A percentile compares a stretch with the other conserved stretches of the same genome.
Evolutionary conservation across 768 basidiomycete species (phyloP).

Genomic region (Agaricus blazei): DNA sequence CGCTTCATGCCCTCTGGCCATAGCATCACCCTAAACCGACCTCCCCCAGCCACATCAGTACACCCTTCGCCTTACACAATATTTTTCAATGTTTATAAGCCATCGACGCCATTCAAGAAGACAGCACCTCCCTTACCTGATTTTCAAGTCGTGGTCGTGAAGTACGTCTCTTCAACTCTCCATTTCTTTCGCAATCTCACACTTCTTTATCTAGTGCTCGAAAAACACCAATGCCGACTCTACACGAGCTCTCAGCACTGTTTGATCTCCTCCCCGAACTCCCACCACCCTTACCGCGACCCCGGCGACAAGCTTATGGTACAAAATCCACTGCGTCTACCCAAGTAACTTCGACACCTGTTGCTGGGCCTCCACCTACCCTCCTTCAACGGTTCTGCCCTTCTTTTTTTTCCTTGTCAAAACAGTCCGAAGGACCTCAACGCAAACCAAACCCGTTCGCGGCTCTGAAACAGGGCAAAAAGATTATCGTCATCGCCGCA

Average conservation of each 20-base stretch:
- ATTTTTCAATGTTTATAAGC: slow-evolving; percentile 92
- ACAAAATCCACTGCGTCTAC: slow-evolving; percentile 4
- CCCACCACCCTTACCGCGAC: slow-evolving; percentile 53
- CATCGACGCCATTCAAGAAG: slow-evolving; percentile 79
- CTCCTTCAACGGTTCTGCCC: slow-evolving; percentile 14
- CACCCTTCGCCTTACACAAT: slow-evolving; percentile 59
- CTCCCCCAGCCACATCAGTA: slow-evolving; percentile 11
- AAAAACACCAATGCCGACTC: slow-evolving; percentile 75
- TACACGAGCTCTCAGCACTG: slow-evolving; percentile 70
- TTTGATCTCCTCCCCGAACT: slow-evolving; percentile 69
- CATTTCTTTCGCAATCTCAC: neutral
- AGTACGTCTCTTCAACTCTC: slow-evolving; percentile 45
- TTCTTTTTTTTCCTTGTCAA: slow-evolving; percentile 21
- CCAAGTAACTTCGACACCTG: neutral
- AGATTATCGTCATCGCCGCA: slow-evolving; percentile 77
- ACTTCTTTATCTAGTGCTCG: slow-evolving; percentile 52
- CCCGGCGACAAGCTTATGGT: slow-evolving; percentile 23
- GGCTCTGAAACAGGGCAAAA: slow-evolving; percentile 78
- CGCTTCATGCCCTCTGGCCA: slow-evolving; percentile 73
- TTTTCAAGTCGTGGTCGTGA: slow-evolving; percentile 80
- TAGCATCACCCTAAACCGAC: slow-evolving; percentile 36
- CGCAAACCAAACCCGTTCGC: slow-evolving; percentile 69
- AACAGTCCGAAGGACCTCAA: slow-evolving; percentile 14
- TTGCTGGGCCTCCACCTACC: neutral
- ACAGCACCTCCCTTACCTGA: slow-evolving; percentile 75